Percentiles rank a stretch among this genome's conserved stretches.
phyloP scores from a whole-genome alignment of 2,329 filamentous ascomycete species.

The Beauveria bassiana region DNA sequence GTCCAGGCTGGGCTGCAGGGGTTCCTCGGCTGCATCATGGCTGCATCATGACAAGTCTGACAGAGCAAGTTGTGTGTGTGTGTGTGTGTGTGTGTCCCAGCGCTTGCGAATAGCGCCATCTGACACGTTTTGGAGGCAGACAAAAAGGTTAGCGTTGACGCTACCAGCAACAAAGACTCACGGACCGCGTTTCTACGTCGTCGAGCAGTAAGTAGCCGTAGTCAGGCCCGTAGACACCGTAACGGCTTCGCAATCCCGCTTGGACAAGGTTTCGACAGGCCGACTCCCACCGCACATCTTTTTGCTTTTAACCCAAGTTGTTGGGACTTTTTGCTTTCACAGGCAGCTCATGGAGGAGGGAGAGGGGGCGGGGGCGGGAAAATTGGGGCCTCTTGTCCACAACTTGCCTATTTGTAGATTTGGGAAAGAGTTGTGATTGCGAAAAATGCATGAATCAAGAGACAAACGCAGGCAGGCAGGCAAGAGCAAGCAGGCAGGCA shows the following conservation, averaged over 20 bases:
- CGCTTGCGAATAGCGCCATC: slow-evolving; percentile 7
- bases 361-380: no score
- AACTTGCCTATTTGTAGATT: no score
- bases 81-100: background rate
- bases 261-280: background rate
- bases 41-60: background rate
- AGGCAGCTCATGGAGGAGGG: no score
- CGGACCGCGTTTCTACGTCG: slow-evolving; percentile 1
- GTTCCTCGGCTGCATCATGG: background rate
- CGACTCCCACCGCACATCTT: background rate
- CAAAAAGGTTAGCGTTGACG: background rate
- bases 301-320: no score
- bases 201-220: background rate
- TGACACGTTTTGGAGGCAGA: slow-evolving; percentile 4
- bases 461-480: background rate
- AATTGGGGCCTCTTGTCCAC: no score
- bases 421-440: no score
- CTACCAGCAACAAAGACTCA: background rate
- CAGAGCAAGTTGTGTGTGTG: background rate
- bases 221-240: no score
- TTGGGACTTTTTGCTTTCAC: no score
- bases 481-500: background rate
- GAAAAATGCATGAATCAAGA: background rate
- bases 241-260: background rate
- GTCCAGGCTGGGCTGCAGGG: background rate